phyloP scores from a whole-genome alignment of 2,329 filamentous ascomycete species.

The Arthrobotrys entomopaga region DNA sequence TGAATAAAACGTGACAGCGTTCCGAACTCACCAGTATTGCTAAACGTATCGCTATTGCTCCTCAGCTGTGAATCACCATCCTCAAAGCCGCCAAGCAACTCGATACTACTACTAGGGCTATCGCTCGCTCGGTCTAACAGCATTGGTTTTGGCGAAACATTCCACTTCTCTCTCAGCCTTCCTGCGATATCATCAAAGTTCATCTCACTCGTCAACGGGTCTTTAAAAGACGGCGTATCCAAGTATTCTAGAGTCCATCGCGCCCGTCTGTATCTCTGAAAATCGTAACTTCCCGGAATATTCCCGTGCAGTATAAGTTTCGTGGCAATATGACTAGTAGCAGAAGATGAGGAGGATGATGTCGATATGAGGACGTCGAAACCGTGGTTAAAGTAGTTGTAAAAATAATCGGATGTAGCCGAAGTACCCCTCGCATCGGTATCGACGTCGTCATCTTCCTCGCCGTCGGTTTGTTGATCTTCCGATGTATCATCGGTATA shows the following conservation, averaged over 20 bases:
- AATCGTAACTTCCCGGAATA: constrained; percentile 93
- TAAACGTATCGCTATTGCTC: constrained; percentile 64
- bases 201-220: constrained; percentile 77
- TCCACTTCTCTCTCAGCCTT: constrained; percentile 67
- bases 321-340: constrained; percentile 80
- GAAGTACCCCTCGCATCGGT: constrained; percentile 61
- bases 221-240: constrained; percentile 47
- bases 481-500: constrained; percentile 73
- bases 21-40: constrained; percentile 57
- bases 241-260: constrained; percentile 71
- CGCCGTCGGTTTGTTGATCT: constrained; percentile 64
- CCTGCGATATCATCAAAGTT: constrained; percentile 73
- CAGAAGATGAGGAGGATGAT: constrained; percentile 72
- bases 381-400: constrained; percentile 96
- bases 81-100: constrained; percentile 86
- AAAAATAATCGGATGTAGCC: constrained; percentile 81
- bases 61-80: constrained; percentile 69
- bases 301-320: constrained; percentile 96
- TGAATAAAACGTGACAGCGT: background rate
- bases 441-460: constrained; percentile 64
- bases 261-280: constrained; percentile 90
- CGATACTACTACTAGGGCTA: constrained; percentile 87
- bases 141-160: constrained; percentile 71
- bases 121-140: constrained; percentile 90
- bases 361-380: constrained; percentile 93